Base-by-base conservation (phyloP, 2,329 filamentous ascomycete species). In the Fonsecaea pedrosoi region DNA sequence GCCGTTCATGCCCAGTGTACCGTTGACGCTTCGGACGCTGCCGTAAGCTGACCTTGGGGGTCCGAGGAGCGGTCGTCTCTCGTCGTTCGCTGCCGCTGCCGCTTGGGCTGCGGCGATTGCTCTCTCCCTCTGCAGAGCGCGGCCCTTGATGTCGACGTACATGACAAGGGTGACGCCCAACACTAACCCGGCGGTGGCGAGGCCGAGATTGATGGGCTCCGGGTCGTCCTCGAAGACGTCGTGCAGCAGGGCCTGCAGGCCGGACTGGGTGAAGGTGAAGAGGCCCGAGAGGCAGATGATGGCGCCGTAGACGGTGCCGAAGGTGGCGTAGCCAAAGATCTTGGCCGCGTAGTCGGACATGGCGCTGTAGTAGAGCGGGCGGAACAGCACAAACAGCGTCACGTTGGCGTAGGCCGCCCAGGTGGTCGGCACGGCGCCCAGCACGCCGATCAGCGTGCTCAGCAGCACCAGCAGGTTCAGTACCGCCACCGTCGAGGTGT, bases 261-360 rank as follows among this genome's bases (percentile, higher is more conserved):
- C 91, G 5, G 90, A 90, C 78, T 96, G 92, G 0, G 86, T 87
- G 75, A 97, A 93, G 77, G 95, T 96, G 74, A 92, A 85, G 0
- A 97, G 77, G 0, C 94, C 94, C 0, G 92, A 90, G 2, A 95
- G 81, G 77, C 92, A 96, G 73, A 96, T 96, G 73, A 96, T 92
- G 10, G 93, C 85, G 4, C 94, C 94, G 78, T 97, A 97, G 35
- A 97, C 92, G 55, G 91, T 95, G 48, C 93, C 93, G 73, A 97
- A 97, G 0, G 92, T 97, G 64, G 89, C 85, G 79, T 97, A 96
- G 13, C 93, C 93, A 76, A 97, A 97, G 37, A 97, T 92, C 79
- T 96, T 97, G 71, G 92, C 93, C 13, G 88, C 87, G 77, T 96
- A 96, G 80, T 97, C 93, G 32, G 90, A 94, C 65, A 97, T 91